Base-by-base conservation (phyloP, 108 stramenopile genomes). In the Cyclotella cryptica region DNA sequence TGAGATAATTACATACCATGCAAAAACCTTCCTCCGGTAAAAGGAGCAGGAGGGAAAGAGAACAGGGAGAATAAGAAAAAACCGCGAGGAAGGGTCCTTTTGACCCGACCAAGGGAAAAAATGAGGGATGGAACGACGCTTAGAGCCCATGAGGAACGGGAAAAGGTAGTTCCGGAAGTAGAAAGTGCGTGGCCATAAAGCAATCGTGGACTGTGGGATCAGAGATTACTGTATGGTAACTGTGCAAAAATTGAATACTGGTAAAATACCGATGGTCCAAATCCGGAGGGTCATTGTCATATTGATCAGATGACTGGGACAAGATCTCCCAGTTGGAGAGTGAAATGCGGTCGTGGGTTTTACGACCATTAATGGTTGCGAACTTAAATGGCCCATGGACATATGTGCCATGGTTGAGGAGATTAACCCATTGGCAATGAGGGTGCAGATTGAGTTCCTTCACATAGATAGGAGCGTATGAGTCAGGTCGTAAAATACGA, bases 341-440 rank as follows among this genome's bases (percentile, higher is more conserved):
- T 12, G 1, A 1, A 26, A 71, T 71, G 35, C 52, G 55, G 59
- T 71, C 70, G 9, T 53, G 41, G 9, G 55, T 58, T 10, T 58
- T n/a, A n/a, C n/a, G n/a, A n/a, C n/a, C n/a, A n/a, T n/a, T n/a
- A n/a, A n/a, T n/a, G n/a, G n/a, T n/a, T 57, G 6, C 70, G 57
- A 71, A 71, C n/a, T 71, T 26, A 39, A 71, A 71, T 18, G 70
- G 57, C 17, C 70, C 70, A 55, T 71, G 70, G 41, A 71, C 44
- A 22, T 19, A 71, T 10, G 70, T 71, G 52, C 22, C 29, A 5
- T 1, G 6, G 41, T 71, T 54, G 17, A 57, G 30, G 15, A 71
- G 57, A 39, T 43, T 59, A 21, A 71, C 35, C 70, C n/a, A 59
- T 6, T 8, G 55, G 13, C 70, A 55, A 4, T 8, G 43, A 0